Percentiles rank a stretch among this genome's conserved stretches.
These are phyloP conservation scores for Phoma sp. DNA, from an alignment of 2,329 filamentous ascomycete genomes.

Conservation along the genomic window DNA sequence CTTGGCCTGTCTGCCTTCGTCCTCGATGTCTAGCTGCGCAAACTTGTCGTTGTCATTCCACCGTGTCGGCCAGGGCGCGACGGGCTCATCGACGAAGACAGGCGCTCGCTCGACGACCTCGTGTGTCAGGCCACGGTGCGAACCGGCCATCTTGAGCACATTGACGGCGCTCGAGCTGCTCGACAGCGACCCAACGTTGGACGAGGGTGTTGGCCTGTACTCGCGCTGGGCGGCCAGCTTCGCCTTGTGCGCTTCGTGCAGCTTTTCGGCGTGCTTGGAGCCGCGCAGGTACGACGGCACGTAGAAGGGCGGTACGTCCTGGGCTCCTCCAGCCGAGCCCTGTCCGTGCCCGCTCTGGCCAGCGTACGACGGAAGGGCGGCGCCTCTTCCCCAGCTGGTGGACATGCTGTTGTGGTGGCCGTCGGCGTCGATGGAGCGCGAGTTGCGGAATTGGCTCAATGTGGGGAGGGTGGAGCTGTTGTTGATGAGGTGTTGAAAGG, in stretches of 20 bases:
- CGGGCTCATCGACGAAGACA: constrained; percentile 62
- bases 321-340: constrained; percentile 29
- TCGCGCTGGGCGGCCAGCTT: constrained; percentile 60
- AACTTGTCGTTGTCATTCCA: constrained; percentile 85
- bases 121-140: constrained; percentile 79
- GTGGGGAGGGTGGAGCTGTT: constrained; percentile 43
- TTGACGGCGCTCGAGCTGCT: constrained; percentile 64
- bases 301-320: constrained; percentile 66
- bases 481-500: constrained; percentile 64
- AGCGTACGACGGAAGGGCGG: constrained; percentile 54
- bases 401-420: constrained; percentile 55
- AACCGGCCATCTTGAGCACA: constrained; percentile 66
- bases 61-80: constrained; percentile 76
- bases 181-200: constrained; percentile 57
- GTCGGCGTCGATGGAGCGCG: constrained; percentile 56
- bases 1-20: constrained; percentile 74
- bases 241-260: constrained; percentile 73
- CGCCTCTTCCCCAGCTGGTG: constrained; percentile 52
- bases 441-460: constrained; percentile 39
- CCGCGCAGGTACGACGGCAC: constrained; percentile 81
- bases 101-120: constrained; percentile 82
- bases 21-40: constrained; percentile 73
- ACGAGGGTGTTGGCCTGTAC: constrained; percentile 51
- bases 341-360: constrained; percentile 53
- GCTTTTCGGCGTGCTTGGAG: constrained; percentile 77